Base-by-base conservation (phyloP, 345 rosid species). In the Camelina hispida region DNA sequence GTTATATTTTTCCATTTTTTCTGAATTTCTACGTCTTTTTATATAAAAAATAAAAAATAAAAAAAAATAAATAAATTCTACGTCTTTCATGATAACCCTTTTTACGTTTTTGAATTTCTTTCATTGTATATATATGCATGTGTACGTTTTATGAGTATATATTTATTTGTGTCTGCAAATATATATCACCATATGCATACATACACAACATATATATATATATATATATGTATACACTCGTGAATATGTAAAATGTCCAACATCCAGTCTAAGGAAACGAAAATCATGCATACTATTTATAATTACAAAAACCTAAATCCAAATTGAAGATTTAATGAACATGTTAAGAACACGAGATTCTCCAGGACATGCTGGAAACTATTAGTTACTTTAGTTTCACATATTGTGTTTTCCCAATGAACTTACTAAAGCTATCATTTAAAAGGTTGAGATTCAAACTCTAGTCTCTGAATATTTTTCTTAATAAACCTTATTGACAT, bases 291-390 rank as follows among this genome's bases (percentile, higher is more conserved):
- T 34, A 34, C 9, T 34, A 34, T 61, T 7, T 61, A 23, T 61
- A 23, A 20, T 22, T 37, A 66, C 23, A 58, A 74, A 74, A 50
- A 13, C 61, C 60, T 66, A 46, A 35, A 57, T 44, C 66, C 32
- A 18, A 7, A 25, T 20, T 51, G 51, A 61, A 72, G 9, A 63
- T n/a, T 56, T 22, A 22, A 23, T 65, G 9, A 73, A n/a, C 40
- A 44, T 34, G 50, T 32, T 62, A 64, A 18, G 17, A 71, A 46
- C 37, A 37, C 10, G 17, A 43, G 18, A 20, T 65, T 44, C 11
- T 34, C 7, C 67, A 35, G 35, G 53, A 58, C 53, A 58, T 57
- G 43, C 67, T 58, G 22, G 23, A 58, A 37, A 38, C 44, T 50
- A 58, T 66, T 13, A 23, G 50, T 66, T 17, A 37, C 23, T 34